Conservation (phyloP, 1,139 yeast genomes). For the Taphrina betulina region DNA sequence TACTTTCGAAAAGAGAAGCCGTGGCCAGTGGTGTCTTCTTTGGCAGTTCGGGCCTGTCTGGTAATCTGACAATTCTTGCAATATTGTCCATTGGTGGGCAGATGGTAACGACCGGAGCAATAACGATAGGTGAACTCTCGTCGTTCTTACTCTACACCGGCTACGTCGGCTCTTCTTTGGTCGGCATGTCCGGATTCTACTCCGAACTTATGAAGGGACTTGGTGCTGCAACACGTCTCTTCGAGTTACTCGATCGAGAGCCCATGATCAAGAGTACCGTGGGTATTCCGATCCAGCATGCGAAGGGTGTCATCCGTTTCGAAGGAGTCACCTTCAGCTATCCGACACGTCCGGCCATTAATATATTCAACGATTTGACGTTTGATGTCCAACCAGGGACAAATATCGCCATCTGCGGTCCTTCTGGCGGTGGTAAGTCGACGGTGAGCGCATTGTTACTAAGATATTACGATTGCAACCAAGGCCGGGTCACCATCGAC, state of each 20-base stretch:
- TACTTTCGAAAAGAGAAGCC: constrained; percentile 77
- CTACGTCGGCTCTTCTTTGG: constrained; percentile 84
- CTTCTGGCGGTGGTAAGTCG: constrained; percentile 93
- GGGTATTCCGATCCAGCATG: constrained; percentile 49
- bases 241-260: constrained; percentile 76
- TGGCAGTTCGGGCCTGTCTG: constrained; percentile 75
- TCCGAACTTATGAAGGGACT: constrained; percentile 95
- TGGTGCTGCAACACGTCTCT: constrained; percentile 91
- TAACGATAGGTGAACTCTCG: constrained; percentile 85
- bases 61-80: constrained; percentile 74
- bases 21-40: constrained; percentile 56
- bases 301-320: constrained; percentile 59
- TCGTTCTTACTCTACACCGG: constrained; percentile 93
- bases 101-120: constrained; percentile 65
- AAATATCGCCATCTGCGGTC: constrained; percentile 91
- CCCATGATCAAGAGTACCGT: constrained; percentile 65
- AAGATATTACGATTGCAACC: constrained; percentile 74
- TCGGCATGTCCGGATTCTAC: constrained; percentile 85
- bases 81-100: constrained; percentile 78
- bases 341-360: constrained; percentile 79
- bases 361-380: constrained; percentile 63
- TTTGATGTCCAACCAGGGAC: constrained; percentile 76
- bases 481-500: constrained; percentile 67
- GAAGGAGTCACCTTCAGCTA: constrained; percentile 69
- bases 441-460: constrained; percentile 70